Evolutionary conservation across 192 early-diverging fungal genomes (phyloP).

Genomic region (Podila epicladia): DNA sequence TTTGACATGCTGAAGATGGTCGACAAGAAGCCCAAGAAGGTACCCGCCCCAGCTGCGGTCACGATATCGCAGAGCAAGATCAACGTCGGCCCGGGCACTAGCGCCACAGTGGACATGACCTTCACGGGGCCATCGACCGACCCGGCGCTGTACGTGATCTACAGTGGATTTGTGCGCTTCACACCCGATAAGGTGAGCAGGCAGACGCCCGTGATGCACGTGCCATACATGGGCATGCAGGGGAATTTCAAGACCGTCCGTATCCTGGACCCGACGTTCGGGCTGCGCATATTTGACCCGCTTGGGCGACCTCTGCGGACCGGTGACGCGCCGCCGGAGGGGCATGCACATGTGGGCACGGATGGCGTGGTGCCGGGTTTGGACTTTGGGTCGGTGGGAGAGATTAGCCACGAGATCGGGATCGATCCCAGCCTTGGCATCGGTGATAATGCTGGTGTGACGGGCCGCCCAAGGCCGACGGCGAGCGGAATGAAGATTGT

Average conservation of each 20-base stretch:
- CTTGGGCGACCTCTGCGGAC: constrained; percentile 9
- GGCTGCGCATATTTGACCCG: constrained; percentile 37
- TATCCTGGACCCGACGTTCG: constrained; percentile 26
- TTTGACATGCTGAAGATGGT: constrained; percentile 43
- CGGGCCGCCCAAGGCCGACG: neutral
- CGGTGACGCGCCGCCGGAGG: too few relatives aligned
- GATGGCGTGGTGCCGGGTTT: neutral
- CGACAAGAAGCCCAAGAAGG: constrained; percentile 18
- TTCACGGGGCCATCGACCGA: constrained; percentile 47
- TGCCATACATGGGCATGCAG: constrained; percentile 52
- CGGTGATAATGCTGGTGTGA: neutral
- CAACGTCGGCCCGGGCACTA: constrained; percentile 31
- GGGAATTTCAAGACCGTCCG: constrained; percentile 34
- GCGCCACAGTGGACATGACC: constrained; percentile 28
- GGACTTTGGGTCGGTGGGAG: neutral
- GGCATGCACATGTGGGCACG: constrained; percentile 10
- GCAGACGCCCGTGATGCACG: constrained; percentile 29
- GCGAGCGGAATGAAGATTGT: constrained; percentile 28
- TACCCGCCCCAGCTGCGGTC: constrained; percentile 26
- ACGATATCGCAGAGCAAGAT: constrained; percentile 18
- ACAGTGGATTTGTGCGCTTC: constrained; percentile 40
- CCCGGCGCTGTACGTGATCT: constrained; percentile 50
- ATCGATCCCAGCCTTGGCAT: neutral
- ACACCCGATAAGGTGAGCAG: constrained; percentile 10
- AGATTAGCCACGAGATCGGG: neutral